Evolutionary conservation across 768 basidiomycete genomes (phyloP).

Genomic region (Phallus indusiatus): DNA sequence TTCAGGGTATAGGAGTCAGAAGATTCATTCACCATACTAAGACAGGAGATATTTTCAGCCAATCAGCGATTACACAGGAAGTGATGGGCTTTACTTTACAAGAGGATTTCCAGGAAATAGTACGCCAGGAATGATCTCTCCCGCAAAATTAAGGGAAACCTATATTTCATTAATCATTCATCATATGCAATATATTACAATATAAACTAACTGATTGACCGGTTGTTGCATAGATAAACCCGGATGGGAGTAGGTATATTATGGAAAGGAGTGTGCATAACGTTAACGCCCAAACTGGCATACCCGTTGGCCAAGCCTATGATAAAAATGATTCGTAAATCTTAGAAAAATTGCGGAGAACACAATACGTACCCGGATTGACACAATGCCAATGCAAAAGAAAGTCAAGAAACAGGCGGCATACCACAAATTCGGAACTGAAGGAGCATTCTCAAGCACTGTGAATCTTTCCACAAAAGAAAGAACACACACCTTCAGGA

Average conservation of each 20-base stretch:
- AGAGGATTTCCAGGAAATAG: slow-evolving; percentile 31
- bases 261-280: slow-evolving; percentile 26
- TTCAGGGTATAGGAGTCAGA: neutral
- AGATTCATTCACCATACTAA: neutral
- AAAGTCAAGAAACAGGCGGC: slow-evolving; percentile 20
- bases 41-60: neutral
- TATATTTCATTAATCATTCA: slow-evolving; percentile 5
- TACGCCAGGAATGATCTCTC: slow-evolving; percentile 32
- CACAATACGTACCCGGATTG: slow-evolving; percentile 22
- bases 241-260: slow-evolving; percentile 33
- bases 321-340: neutral
- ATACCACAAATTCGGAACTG: slow-evolving; percentile 29
- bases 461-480: neutral
- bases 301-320: slow-evolving; percentile 27
- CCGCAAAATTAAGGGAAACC: slow-evolving; percentile 33
- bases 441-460: neutral
- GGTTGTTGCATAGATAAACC: slow-evolving; percentile 36
- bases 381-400: slow-evolving; percentile 24
- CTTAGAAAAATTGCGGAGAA: neutral
- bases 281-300: slow-evolving; percentile 33
- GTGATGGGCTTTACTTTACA: slow-evolving; percentile 29
- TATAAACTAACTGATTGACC: slow-evolving; percentile 19
- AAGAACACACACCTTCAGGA: slow-evolving; percentile 23
- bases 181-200: neutral
- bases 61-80: neutral